phyloP scores from a whole-genome alignment of 208 protist species.

The Strigomonas culicis region DNA sequence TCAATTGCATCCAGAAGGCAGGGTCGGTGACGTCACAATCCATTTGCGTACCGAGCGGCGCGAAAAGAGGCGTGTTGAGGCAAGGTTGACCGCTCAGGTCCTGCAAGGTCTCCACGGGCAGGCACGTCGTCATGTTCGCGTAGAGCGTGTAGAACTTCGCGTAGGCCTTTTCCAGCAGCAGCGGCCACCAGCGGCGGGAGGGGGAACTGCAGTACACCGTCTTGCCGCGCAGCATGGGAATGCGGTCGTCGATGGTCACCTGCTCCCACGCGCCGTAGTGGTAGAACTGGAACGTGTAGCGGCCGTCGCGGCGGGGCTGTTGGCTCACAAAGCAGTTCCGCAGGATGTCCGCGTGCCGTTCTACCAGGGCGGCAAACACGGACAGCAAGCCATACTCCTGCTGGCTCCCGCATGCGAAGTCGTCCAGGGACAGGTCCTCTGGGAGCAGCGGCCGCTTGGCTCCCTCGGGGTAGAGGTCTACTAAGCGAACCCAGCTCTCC shows the following conservation, averaged over 20 bases:
- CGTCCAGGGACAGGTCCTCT: conserved; percentile 34
- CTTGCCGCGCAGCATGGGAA: conserved; percentile 32
- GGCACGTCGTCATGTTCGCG: conserved; percentile 40
- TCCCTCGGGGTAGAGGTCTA: conserved; percentile 59
- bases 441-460: conserved; percentile 50
- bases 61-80: conserved; percentile 24
- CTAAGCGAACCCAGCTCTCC: conserved; percentile 55
- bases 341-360: conserved; percentile 46
- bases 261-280: conserved; percentile 53
- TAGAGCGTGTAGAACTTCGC: conserved; percentile 77
- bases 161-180: conserved; percentile 79
- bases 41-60: conserved; percentile 8
- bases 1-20: conserved; percentile 49
- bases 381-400: conserved; percentile 42
- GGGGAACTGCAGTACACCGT: conserved; percentile 51
- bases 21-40: conserved; percentile 28
- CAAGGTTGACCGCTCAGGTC: conserved; percentile 55
- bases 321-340: conserved; percentile 55
- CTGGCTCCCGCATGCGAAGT: conserved; percentile 43
- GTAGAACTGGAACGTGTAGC: conserved; percentile 69
- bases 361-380: conserved; percentile 37
- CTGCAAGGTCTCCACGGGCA: conserved; percentile 41
- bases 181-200: conserved; percentile 59
- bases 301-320: conserved; percentile 41
- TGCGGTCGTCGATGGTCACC: conserved; percentile 71